Evolutionary conservation across 228 moss, liverwort and hornwort genomes (phyloP).

Genomic region (Sphagnum fallax): DNA sequence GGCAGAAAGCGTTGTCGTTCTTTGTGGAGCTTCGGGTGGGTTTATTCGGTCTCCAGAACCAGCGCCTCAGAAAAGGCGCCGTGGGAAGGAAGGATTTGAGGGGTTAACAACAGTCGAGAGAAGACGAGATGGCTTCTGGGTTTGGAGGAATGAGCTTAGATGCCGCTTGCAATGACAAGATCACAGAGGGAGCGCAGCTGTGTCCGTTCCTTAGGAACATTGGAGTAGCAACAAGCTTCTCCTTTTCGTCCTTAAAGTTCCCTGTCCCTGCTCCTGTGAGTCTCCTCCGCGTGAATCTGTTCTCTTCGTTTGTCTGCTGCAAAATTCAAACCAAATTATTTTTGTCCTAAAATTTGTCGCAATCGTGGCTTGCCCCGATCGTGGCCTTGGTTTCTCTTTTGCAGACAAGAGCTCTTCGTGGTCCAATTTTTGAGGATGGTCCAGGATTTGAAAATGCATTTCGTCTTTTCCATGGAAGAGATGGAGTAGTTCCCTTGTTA

Average conservation of each 20-base stretch:
- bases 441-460: conserved; percentile 47
- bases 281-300: not conserved
- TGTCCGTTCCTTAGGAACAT: not conserved
- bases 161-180: conserved; percentile 22
- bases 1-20: too few relatives aligned
- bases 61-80: too few relatives aligned
- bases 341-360: not conserved
- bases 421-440: conserved; percentile 56
- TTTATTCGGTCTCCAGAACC: too few relatives aligned
- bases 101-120: too few relatives aligned
- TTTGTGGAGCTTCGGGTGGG: too few relatives aligned
- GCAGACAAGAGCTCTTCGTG: conserved; percentile 27
- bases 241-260: not conserved
- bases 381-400: not conserved
- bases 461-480: conserved; percentile 38
- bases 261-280: not conserved
- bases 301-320: not conserved
- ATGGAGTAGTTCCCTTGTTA: conserved; percentile 41
- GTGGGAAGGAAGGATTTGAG: too few relatives aligned
- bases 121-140: conserved; percentile 21
- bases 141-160: conserved; percentile 20
- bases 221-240: not conserved
- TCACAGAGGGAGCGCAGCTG: not conserved
- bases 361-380: not conserved
- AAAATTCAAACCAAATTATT: not conserved